phyloP scores from a whole-genome alignment of 192 early-diverging fungal genomes.

The Backusella luteola region DNA sequence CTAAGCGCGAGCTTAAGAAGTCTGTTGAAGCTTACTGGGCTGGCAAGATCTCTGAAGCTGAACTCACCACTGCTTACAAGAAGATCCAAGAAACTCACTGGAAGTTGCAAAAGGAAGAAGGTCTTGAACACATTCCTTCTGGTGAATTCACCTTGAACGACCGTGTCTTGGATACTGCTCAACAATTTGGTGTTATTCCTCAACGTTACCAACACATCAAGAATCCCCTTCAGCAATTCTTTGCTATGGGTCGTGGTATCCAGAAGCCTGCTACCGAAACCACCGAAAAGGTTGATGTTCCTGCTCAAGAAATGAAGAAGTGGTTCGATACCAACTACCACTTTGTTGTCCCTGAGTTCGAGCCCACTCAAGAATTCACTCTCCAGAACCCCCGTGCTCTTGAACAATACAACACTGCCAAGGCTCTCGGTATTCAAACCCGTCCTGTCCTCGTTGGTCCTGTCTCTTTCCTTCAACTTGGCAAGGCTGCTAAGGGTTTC shows the following conservation, averaged over 20 bases:
- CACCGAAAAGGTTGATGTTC: slow-evolving; percentile 79
- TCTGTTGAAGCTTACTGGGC: slow-evolving; percentile 93
- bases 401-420: slow-evolving; percentile 88
- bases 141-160: slow-evolving; percentile 98
- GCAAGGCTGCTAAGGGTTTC: slow-evolving; percentile 74
- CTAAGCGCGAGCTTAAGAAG: slow-evolving; percentile 95
- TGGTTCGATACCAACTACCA: slow-evolving; percentile 98
- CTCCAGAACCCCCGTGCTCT: slow-evolving; percentile 71
- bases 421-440: slow-evolving; percentile 86
- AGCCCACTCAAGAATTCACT: slow-evolving; percentile 69
- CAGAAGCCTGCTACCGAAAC: slow-evolving; percentile 67
- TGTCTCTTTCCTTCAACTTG: slow-evolving; percentile 83
- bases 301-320: slow-evolving; percentile 99
- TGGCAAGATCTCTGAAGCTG: slow-evolving; percentile 74
- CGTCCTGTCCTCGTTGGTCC: slow-evolving; percentile 94
- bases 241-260: slow-evolving; percentile 96
- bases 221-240: slow-evolving; percentile 77
- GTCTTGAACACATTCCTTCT: slow-evolving; percentile 83
- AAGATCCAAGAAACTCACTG: slow-evolving; percentile 76
- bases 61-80: slow-evolving; percentile 69
- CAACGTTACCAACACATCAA: slow-evolving; percentile 52
- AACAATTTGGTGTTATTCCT: slow-evolving; percentile 62
- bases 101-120: slow-evolving; percentile 55
- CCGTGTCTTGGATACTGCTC: slow-evolving; percentile 58
- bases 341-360: slow-evolving; percentile 86